Evolutionary conservation across 2,329 filamentous ascomycete species (phyloP), one percentile per base, ranked within the genome.

Genomic region (Nectriaceae sp.): DNA sequence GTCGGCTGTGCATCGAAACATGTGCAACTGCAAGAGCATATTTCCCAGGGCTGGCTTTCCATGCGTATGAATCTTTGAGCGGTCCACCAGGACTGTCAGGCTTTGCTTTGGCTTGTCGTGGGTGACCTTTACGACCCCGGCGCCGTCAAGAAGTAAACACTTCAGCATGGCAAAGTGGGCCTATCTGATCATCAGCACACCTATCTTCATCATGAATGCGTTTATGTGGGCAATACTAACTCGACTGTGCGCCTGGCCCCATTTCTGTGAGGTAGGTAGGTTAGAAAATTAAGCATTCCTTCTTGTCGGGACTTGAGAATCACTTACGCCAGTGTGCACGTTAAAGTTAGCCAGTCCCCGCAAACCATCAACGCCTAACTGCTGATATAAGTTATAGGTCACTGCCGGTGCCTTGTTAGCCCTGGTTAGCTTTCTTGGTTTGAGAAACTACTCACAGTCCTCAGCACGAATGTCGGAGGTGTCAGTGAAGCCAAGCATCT

Each of bases 1-100:
- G 55, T 86, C 82, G 2, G 83, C 84, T 2, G 80, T 87, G 41
- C 78, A 81, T 56, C 84, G 83, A 64, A 76, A 85, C 39, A 86
- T 75, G 53, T 86, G 82, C 44, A 87, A 64, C 44, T 76, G 76
- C 53, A 81, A 72, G 21, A 86, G 71, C 66, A 84, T 83, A 6
- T 69, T 67, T 36, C 83, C 80, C 3, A 87, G 74, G 0, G 82
- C 79, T 0, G 76, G 75, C 13, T 83, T 78, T 1, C 82, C 83
- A 31, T 80, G 75, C 2, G 72, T 71, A 4, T 73, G 56, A 46
- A 85, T 84, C 64, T 81, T 82, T 48, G 64, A 68, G n/a, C 76
- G 73, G 63, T 85, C 79, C n/a, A 85, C 72, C 4, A 66, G 68
- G 40, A 85, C 78, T 0, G 69, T 75, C 2, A 85, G 68, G 48